Conservation (phyloP, 768 basidiomycete species). For the Mycena epipterygia region DNA sequence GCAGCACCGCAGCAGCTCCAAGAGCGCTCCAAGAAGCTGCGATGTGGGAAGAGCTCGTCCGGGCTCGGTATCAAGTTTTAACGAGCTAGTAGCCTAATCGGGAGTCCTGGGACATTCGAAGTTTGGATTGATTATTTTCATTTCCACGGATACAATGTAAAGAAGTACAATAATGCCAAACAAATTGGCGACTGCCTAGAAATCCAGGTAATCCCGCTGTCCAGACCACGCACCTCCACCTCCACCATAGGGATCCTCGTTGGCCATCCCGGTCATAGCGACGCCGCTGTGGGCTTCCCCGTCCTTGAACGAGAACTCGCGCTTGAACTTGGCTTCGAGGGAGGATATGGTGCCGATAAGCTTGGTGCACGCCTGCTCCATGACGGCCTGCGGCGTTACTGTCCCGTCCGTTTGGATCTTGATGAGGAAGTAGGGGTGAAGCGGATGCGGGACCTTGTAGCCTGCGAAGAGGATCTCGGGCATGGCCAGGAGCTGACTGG, state of each 20-base stretch:
- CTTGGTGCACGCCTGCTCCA: conserved; percentile 87
- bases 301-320: conserved; percentile 86
- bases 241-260: conserved; percentile 67
- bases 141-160: background rate
- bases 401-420: conserved; percentile 95
- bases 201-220: conserved; percentile 68
- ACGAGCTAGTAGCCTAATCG: background rate
- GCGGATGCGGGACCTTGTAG: conserved; percentile 97
- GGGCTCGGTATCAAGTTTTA: no score
- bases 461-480: conserved; percentile 94
- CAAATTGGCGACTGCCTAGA: conserved; percentile 52
- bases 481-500: conserved; percentile 91
- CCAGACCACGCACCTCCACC: conserved; percentile 59
- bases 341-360: conserved; percentile 80
- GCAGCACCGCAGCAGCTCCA: no score
- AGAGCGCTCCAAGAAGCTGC: no score
- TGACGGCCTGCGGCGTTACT: conserved; percentile 55
- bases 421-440: conserved; percentile 93
- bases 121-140: no score
- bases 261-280: conserved; percentile 33
- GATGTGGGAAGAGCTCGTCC: background rate
- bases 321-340: conserved; percentile 83
- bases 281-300: conserved; percentile 56
- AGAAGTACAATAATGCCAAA: background rate
- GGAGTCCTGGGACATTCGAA: background rate